Evolutionary conservation across 345 rosid species (phyloP).

Genomic region (Stellera chamaejasme): DNA sequence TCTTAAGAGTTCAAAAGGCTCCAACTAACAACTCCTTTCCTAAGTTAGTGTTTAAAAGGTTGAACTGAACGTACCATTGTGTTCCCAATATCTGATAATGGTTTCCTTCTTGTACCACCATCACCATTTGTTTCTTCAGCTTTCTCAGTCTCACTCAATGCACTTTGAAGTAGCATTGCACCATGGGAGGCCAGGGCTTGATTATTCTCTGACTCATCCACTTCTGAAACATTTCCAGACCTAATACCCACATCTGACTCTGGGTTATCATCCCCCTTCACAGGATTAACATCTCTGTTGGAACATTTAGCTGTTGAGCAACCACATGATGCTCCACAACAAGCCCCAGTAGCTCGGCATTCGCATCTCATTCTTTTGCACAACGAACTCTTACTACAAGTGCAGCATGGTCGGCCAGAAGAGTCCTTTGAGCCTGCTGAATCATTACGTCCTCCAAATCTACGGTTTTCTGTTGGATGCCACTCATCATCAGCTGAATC

Average conservation of each 20-base stretch:
- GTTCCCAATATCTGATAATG: conserved; percentile 84
- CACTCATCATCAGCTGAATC: conserved; percentile 47
- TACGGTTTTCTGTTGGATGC: conserved; percentile 38
- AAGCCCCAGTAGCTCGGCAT: conserved; percentile 55
- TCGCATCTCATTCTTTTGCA: conserved; percentile 84
- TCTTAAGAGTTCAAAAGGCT: no score
- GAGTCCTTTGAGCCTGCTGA: conserved; percentile 17
- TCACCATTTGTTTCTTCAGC: conserved; percentile 31
- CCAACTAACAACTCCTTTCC: no score
- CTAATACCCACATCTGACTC: conserved; percentile 11
- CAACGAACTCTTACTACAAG: conserved; percentile 48
- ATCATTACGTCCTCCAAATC: conserved; percentile 25
- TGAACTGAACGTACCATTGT: conserved; percentile 32
- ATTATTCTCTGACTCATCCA: conserved; percentile 30
- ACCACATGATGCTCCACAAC: conserved; percentile 61
- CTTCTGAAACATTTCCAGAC: conserved; percentile 20
- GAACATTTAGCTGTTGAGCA: conserved; percentile 57
- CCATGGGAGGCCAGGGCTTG: conserved; percentile 59
- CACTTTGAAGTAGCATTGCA: conserved; percentile 73
- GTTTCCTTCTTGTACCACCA: conserved; percentile 50
- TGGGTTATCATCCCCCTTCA: conserved; percentile 17
- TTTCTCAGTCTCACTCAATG: conserved; percentile 41
- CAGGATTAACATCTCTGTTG: conserved; percentile 31
- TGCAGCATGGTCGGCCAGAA: conserved; percentile 42
- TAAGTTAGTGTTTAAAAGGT: no score